Conservation (phyloP, 225 moss, liverwort and hornwort genomes). For the Pseudoscleropodium purum region DNA sequence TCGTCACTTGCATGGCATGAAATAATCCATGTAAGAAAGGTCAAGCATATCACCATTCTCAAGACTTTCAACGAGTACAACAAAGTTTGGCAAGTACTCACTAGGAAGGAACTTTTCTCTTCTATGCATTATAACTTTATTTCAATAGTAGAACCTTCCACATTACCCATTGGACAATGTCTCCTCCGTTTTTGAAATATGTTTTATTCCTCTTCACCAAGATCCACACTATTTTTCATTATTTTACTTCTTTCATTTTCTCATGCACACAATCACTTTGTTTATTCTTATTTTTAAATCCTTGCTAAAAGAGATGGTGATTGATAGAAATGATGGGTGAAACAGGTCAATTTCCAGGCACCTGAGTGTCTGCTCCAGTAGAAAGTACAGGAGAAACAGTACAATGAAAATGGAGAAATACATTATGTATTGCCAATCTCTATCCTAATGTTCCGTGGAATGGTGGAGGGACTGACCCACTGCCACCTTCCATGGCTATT, state of each 20-base stretch:
- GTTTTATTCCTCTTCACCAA: not conserved
- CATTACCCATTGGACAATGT: not conserved
- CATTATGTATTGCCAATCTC: not conserved
- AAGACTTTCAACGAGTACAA: not conserved
- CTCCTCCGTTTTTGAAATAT: not conserved
- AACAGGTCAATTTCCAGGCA: not conserved
- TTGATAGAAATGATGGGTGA: not conserved
- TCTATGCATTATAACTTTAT: not conserved
- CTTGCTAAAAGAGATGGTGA: not conserved
- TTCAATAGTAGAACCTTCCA: not conserved
- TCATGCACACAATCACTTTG: not conserved
- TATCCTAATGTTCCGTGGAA: not conserved
- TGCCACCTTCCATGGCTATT: too few relatives aligned
- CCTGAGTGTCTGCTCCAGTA: not conserved
- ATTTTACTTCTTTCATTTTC: too few relatives aligned
- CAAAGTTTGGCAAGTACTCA: not conserved
- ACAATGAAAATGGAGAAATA: not conserved
- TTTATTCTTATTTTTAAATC: too few relatives aligned
- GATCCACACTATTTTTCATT: not conserved
- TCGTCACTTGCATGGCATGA: not conserved
- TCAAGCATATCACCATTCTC: not conserved
- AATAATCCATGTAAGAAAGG: fast-evolving
- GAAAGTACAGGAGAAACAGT: not conserved
- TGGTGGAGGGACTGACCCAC: not conserved
- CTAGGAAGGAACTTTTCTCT: not conserved